phyloP scores from a whole-genome alignment of 805 yeast genomes.

The Candida xyloterini region DNA sequence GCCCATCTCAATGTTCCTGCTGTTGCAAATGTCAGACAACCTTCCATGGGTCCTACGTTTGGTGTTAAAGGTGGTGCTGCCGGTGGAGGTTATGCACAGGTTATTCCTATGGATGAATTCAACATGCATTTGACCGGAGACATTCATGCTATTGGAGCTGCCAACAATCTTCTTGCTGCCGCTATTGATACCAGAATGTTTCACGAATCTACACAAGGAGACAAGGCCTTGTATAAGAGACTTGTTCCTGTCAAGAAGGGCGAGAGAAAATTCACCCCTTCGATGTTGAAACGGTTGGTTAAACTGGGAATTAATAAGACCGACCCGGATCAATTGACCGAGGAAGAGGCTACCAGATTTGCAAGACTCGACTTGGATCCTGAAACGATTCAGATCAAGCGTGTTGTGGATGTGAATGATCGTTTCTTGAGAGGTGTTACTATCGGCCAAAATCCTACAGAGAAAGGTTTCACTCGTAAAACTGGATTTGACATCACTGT shows the following conservation, averaged over 20 bases:
- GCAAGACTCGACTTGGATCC: slow-evolving; percentile 77
- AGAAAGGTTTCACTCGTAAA: slow-evolving; percentile 65
- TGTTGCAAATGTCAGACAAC: slow-evolving; percentile 81
- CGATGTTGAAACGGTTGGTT: slow-evolving; percentile 63
- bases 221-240: slow-evolving; percentile 69
- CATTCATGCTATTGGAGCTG: slow-evolving; percentile 81
- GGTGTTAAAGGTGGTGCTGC: slow-evolving; percentile 92
- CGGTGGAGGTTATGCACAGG: slow-evolving; percentile 87
- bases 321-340: slow-evolving; percentile 68
- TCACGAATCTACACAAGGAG: slow-evolving; percentile 74
- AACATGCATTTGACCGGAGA: slow-evolving; percentile 86
- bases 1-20: slow-evolving; percentile 69
- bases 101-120: slow-evolving; percentile 86
- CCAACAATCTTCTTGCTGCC: slow-evolving; percentile 77
- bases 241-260: slow-evolving; percentile 76
- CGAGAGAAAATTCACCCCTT: slow-evolving; percentile 58
- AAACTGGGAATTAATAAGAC: slow-evolving; percentile 69
- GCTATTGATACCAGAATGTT: slow-evolving; percentile 85
- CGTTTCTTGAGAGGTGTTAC: slow-evolving; percentile 76
- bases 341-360: slow-evolving; percentile 61
- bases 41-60: slow-evolving; percentile 86
- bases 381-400: slow-evolving; percentile 73
- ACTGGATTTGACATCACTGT: slow-evolving; percentile 85
- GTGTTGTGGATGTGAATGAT: slow-evolving; percentile 84
- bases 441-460: slow-evolving; percentile 79